Percentiles rank a stretch among this genome's conserved stretches.
These are phyloP conservation scores for Chaetomiaceae sp. DNA, from an alignment of 2,329 filamentous ascomycete species.

Conservation along the genomic window DNA sequence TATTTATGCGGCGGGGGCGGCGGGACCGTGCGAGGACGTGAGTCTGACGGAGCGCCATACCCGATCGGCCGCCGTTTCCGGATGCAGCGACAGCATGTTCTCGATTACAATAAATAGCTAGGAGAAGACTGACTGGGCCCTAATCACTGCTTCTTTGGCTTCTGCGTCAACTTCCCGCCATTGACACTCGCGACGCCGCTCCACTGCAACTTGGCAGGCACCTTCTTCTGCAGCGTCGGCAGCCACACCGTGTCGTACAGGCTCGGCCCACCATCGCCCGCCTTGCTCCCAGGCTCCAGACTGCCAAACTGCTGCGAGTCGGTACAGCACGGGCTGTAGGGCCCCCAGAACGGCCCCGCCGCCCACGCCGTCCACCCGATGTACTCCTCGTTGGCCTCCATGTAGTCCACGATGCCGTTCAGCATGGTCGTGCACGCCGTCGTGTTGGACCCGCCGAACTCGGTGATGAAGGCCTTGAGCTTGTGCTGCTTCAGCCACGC, in stretches of 20 bases:
- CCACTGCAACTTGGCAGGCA: conserved; percentile 39
- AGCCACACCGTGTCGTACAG: conserved; percentile 44
- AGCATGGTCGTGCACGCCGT: conserved; percentile 39
- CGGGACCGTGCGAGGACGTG: no score
- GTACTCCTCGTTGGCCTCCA: conserved; percentile 42
- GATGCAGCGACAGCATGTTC: no score
- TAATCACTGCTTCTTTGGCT: conserved; percentile 5
- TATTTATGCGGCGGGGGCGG: no score
- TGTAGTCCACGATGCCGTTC: conserved; percentile 40
- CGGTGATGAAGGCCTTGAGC: conserved; percentile 46
- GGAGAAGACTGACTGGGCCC: no score
- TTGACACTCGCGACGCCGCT: conserved; percentile 30
- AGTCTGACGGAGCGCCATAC: no score
- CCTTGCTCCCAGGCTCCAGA: conserved; percentile 43
- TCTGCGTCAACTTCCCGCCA: conserved; percentile 16
- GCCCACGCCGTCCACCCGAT: conserved; percentile 50
- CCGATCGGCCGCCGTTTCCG: no score
- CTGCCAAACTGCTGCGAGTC: conserved; percentile 39
- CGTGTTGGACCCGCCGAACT: conserved; percentile 44
- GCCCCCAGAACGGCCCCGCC: conserved; percentile 46
- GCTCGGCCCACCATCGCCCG: conserved; percentile 38
- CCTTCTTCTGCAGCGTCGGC: conserved; percentile 39
- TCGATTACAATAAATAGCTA: no score
- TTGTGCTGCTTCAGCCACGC: conserved; percentile 41
- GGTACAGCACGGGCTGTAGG: conserved; percentile 35